Evolutionary conservation across 768 basidiomycete genomes (phyloP).

Genomic region (Leccinum pellstonianum): DNA sequence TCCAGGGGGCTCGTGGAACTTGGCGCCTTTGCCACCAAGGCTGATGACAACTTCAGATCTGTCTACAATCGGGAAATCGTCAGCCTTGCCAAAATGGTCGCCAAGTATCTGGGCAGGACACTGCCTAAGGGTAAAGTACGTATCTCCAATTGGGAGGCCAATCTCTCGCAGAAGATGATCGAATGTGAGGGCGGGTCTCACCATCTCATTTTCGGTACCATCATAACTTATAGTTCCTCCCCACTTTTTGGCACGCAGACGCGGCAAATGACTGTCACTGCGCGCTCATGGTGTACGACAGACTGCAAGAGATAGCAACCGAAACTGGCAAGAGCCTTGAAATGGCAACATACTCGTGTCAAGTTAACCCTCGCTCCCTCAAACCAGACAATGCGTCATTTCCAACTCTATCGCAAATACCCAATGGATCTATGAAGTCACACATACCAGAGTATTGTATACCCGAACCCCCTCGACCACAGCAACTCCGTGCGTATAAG

Average conservation of each 20-base stretch:
- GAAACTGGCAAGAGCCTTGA: conserved; percentile 19
- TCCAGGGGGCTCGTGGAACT: conserved; percentile 46
- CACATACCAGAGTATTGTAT: conserved; percentile 25
- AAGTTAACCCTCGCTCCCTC: conserved; percentile 21
- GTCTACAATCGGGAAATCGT: conserved; percentile 40
- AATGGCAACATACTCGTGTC: conserved; percentile 24
- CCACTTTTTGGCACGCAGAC: conserved; percentile 29
- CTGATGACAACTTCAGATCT: conserved; percentile 36
- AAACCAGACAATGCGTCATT: neutral
- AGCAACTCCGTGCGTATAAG: conserved; percentile 44
- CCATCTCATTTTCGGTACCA: neutral
- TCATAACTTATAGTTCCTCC: neutral
- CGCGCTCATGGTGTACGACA: conserved; percentile 43
- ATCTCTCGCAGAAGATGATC: conserved; percentile 38
- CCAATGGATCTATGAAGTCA: neutral
- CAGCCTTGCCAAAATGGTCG: conserved; percentile 43
- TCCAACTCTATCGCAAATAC: neutral
- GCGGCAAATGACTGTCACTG: conserved; percentile 54
- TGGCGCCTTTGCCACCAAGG: conserved; percentile 40
- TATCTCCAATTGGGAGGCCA: conserved; percentile 45
- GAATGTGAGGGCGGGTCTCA: conserved; percentile 30
- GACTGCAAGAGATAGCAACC: conserved; percentile 34
- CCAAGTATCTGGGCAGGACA: conserved; percentile 38
- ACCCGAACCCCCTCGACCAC: conserved; percentile 33
- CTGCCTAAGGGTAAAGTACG: conserved; percentile 48